phyloP scores from a whole-genome alignment of 2,329 filamentous ascomycete species.

The Arthrobotrys conoides region DNA sequence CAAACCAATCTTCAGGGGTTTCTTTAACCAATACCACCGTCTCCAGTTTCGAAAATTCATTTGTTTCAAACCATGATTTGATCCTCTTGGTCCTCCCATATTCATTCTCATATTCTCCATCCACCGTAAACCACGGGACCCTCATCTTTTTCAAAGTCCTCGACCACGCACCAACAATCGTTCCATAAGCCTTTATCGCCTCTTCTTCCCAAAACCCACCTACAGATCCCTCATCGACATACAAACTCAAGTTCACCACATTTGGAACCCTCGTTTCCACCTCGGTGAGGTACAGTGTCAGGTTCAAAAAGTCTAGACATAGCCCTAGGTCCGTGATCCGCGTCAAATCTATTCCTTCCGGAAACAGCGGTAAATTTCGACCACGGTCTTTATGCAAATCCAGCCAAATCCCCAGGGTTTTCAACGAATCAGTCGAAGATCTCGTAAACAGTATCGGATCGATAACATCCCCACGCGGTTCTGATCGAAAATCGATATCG shows the following conservation, averaged over 20 bases:
- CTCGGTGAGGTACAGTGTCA: not conserved
- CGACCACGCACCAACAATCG: conserved; percentile 9
- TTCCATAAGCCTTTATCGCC: conserved; percentile 17
- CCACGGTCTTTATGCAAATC: not conserved
- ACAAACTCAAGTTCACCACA: conserved; percentile 34
- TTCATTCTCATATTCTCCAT: not conserved
- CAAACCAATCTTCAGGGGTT: not conserved
- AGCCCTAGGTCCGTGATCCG: not conserved
- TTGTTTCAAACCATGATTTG: not conserved
- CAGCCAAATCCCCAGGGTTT: not conserved
- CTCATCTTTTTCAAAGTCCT: conserved; percentile 14
- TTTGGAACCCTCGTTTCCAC: conserved; percentile 19
- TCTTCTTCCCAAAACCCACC: conserved; percentile 18
- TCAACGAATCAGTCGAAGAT: not conserved
- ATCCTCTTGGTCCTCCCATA: not conserved
- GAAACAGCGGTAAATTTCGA: not conserved
- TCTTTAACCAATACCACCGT: not conserved
- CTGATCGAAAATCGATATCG: conserved; percentile 4
- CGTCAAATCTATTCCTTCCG: not conserved
- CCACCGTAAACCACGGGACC: conserved; percentile 16
- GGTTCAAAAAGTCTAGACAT: conserved; percentile 13
- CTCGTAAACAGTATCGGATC: not conserved
- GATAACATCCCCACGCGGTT: not conserved
- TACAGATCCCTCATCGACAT: conserved; percentile 13
- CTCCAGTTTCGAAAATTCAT: not conserved